A percentile compares a stretch with the other conserved stretches of the same genome.
phyloP scores from a whole-genome alignment of 1,139 yeast genomes.

The Kluyveromyces sp. region DNA sequence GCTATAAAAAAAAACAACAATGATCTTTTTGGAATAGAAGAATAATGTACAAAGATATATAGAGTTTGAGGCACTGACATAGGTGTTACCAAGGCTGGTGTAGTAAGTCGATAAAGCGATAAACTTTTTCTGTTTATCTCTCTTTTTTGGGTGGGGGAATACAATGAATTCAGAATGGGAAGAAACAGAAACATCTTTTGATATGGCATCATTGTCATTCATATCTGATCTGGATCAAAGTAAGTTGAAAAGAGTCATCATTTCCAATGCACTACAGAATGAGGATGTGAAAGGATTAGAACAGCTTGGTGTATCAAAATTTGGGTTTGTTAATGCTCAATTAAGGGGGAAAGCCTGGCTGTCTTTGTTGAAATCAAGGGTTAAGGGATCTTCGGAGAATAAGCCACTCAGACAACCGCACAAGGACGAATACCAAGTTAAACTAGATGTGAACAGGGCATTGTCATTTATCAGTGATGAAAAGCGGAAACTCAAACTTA shows the following conservation, averaged over 20 bases:
- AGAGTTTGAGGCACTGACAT: background rate
- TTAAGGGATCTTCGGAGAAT: background rate
- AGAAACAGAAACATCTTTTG: slow-evolving; percentile 2
- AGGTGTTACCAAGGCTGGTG: no score
- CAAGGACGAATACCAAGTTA: slow-evolving; percentile 71
- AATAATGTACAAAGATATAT: background rate
- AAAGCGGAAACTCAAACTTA: slow-evolving; percentile 24
- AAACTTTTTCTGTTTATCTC: background rate
- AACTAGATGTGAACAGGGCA: slow-evolving; percentile 68
- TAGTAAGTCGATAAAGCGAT: no score
- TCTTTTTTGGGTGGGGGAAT: background rate
- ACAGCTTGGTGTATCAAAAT: slow-evolving; percentile 17
- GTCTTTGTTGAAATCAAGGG: slow-evolving; percentile 9
- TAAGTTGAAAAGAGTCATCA: slow-evolving; percentile 3
- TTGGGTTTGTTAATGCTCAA: slow-evolving; percentile 20
- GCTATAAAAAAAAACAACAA: no score
- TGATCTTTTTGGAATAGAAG: no score
- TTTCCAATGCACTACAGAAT: slow-evolving; percentile 1
- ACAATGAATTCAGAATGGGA: slow-evolving; percentile 3
- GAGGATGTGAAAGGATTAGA: background rate
- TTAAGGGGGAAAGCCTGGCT: slow-evolving; percentile 20
- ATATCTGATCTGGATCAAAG: slow-evolving; percentile 4
- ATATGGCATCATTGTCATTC: slow-evolving; percentile 4
- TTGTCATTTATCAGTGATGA: slow-evolving; percentile 35
- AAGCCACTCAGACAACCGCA: slow-evolving; percentile 30